Percentiles rank a stretch among this genome's conserved stretches.
These are phyloP conservation scores for Fusarium tjaetaba DNA, from an alignment of 2,329 filamentous ascomycete species.

Conservation along the genomic window DNA sequence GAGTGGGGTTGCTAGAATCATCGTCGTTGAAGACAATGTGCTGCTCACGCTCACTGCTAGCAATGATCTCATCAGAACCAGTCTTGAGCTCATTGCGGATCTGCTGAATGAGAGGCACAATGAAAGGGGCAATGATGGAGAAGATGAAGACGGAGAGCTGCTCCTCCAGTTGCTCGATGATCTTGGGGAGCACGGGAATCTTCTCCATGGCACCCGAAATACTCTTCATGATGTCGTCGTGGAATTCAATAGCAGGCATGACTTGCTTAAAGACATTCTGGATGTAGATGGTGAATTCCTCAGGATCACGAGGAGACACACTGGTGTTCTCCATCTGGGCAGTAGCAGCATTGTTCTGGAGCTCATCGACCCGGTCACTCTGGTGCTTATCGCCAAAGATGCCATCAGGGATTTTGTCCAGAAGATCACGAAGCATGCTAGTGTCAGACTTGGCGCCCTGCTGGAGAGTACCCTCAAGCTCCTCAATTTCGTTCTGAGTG, in stretches of 20 bases:
- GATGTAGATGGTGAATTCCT: constrained; percentile 84
- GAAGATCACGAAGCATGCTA: constrained; percentile 79
- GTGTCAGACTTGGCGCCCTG: constrained; percentile 71
- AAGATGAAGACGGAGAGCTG: constrained; percentile 92
- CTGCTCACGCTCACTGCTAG: constrained; percentile 85
- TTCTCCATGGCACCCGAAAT: constrained; percentile 84
- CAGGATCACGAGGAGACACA: constrained; percentile 81
- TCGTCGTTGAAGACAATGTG: constrained; percentile 88
- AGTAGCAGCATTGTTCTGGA: constrained; percentile 78
- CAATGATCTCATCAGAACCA: constrained; percentile 87
- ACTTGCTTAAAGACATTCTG: constrained; percentile 79
- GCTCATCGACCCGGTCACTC: constrained; percentile 78
- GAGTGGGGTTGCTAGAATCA: constrained; percentile 80
- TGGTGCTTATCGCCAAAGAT: constrained; percentile 81
- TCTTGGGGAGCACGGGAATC: constrained; percentile 84
- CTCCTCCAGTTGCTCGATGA: constrained; percentile 87
- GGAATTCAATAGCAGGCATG: constrained; percentile 90
- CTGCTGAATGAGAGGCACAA: constrained; percentile 86
- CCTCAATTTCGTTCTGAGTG: constrained; percentile 89
- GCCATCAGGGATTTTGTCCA: constrained; percentile 83
- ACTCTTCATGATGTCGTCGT: constrained; percentile 84
- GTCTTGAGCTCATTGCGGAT: constrained; percentile 88
- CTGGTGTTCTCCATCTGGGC: constrained; percentile 79
- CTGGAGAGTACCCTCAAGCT: constrained; percentile 84
- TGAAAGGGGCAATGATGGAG: constrained; percentile 87